phyloP scores from a whole-genome alignment of 352 stramenopile species.

The Globisporangium cederbergense region DNA sequence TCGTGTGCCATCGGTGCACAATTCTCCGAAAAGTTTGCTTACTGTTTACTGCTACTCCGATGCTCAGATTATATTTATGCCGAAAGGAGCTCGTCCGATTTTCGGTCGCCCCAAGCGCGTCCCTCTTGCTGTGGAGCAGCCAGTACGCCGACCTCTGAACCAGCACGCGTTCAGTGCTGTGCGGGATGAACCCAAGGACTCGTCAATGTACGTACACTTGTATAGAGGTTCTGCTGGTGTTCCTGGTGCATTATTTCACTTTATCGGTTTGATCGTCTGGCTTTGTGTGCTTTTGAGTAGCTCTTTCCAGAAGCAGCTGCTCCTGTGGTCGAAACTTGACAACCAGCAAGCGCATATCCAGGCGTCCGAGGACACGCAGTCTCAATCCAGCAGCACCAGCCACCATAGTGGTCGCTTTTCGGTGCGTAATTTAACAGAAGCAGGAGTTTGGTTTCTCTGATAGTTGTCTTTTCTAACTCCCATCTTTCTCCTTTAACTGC shows the following conservation, averaged over 20 bases:
- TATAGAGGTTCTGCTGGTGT: not conserved
- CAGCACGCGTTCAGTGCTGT: constrained; percentile 35
- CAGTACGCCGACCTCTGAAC: constrained; percentile 37
- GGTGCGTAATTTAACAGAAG: constrained; percentile 19
- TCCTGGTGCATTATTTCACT: too few relatives aligned
- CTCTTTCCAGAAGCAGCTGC: constrained; percentile 76
- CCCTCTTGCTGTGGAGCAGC: constrained; percentile 37
- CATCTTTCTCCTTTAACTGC: not conserved
- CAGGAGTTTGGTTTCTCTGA: not conserved
- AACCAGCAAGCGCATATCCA: constrained; percentile 44
- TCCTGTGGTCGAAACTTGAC: constrained; percentile 71
- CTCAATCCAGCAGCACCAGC: constrained; percentile 51
- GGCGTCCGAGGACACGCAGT: constrained; percentile 55
- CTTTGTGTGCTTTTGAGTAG: constrained; percentile 16
- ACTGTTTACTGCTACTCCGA: not conserved
- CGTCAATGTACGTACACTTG: constrained; percentile 39
- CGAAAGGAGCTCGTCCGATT: constrained; percentile 60
- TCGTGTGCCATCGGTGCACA: not conserved
- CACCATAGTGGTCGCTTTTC: constrained; percentile 49
- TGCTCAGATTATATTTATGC: constrained; percentile 76
- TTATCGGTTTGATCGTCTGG: not conserved
- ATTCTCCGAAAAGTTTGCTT: not conserved
- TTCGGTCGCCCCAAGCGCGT: constrained; percentile 50
- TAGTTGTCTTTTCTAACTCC: not conserved
- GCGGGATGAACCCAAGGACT: constrained; percentile 44